Evolutionary conservation across 257 asterid species (phyloP).

Genomic region (Leonotis leonurus): DNA sequence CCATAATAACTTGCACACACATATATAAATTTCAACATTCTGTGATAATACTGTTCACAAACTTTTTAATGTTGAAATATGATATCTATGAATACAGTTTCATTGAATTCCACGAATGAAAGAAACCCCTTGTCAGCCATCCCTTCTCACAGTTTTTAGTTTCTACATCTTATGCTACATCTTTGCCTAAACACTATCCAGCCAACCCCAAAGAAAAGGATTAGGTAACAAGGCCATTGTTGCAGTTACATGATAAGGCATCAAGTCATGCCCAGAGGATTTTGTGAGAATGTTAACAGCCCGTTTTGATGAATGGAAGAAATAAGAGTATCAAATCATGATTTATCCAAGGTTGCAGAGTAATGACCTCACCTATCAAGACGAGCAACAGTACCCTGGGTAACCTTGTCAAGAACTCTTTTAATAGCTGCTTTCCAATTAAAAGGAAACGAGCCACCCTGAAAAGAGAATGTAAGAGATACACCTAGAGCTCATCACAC

Average conservation of each 20-base stretch:
- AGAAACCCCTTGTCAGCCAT: not conserved
- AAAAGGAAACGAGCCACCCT: constrained; percentile 99
- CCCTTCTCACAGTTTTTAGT: not conserved
- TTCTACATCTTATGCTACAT: not conserved
- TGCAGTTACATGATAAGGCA: not conserved
- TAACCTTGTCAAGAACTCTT: constrained; percentile 66
- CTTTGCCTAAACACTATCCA: too few species aligned
- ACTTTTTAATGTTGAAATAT: too few species aligned
- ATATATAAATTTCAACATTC: not conserved
- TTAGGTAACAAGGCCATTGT: not conserved
- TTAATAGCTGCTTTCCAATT: constrained; percentile 88
- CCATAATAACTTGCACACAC: not conserved
- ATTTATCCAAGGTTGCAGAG: constrained; percentile 5
- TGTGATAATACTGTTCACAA: too few species aligned
- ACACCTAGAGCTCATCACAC: constrained; percentile 17
- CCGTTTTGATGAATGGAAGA: not conserved
- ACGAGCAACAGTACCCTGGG: constrained; percentile 40
- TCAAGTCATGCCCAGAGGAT: too few species aligned
- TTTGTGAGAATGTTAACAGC: not conserved
- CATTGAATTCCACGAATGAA: not conserved
- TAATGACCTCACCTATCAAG: constrained; percentile 59
- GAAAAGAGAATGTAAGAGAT: constrained; percentile 21
- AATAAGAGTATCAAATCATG: not conserved
- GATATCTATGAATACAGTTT: not conserved
- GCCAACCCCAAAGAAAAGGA: not conserved